Conservation (phyloP, 441 rosid genomes). For the Arabidopsis hybrid region DNA sequence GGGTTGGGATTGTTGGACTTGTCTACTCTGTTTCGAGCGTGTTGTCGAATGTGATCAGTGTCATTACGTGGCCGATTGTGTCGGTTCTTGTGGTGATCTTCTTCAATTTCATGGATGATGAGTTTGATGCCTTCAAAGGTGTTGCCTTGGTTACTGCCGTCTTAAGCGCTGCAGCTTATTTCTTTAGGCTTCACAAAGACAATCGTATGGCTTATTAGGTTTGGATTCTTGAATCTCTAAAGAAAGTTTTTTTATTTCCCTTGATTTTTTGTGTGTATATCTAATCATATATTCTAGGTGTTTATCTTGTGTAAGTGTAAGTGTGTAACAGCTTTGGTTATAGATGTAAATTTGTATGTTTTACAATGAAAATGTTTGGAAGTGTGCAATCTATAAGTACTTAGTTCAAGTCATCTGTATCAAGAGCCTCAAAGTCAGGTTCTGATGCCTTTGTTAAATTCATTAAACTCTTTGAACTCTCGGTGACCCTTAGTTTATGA, state of each 20-base stretch:
- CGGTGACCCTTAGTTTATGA: constrained; percentile 45
- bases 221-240: too few species aligned
- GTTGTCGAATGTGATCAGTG: constrained; percentile 44
- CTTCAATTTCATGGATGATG: constrained; percentile 43
- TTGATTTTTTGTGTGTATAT: not conserved
- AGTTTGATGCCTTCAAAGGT: constrained; percentile 38
- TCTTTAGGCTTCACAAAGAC: constrained; percentile 44
- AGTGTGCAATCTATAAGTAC: too few species aligned
- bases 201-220: constrained; percentile 1
- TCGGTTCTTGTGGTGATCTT: constrained; percentile 44
- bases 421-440: constrained; percentile 63
- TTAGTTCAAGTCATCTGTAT: too few species aligned
- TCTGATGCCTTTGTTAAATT: constrained; percentile 77
- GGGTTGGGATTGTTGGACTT: constrained; percentile 47
- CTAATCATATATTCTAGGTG: not conserved
- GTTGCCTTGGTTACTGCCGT: constrained; percentile 44
- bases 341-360: not conserved
- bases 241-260: not conserved
- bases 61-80: constrained; percentile 45
- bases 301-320: constrained; percentile 11
- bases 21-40: constrained; percentile 43
- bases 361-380: not conserved
- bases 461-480: constrained; percentile 47
- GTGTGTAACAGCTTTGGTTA: not conserved
- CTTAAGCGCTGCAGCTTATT: constrained; percentile 46